A percentile compares a stretch with the other conserved stretches of the same genome.
Conservation (phyloP, 2,329 filamentous ascomycete genomes). For the Cytospora chrysosperma region DNA sequence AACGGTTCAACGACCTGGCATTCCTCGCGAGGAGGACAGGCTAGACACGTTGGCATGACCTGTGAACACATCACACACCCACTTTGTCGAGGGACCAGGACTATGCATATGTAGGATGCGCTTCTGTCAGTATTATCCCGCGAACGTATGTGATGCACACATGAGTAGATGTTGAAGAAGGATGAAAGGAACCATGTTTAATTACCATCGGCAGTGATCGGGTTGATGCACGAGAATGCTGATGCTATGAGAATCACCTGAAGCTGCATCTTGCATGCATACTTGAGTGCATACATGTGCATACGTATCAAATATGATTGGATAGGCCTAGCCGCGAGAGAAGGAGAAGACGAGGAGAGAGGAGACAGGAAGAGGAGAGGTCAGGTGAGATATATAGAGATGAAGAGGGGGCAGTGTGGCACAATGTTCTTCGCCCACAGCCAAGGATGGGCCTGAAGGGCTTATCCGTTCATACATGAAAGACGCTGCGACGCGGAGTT, state of each 20-base stretch:
- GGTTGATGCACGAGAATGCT: neutral
- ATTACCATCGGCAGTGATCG: neutral
- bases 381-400: neutral
- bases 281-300: neutral
- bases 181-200: neutral
- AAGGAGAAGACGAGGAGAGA: neutral
- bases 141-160: too few species aligned
- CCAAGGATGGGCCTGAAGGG: neutral
- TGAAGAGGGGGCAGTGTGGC: too few species aligned
- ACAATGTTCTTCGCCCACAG: neutral
- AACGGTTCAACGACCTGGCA: neutral
- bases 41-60: neutral
- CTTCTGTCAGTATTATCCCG: neutral
- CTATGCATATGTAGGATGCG: neutral
- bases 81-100: neutral
- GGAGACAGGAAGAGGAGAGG: neutral
- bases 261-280: neutral
- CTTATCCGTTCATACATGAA: neutral
- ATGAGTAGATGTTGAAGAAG: too few species aligned
- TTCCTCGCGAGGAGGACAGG: neutral
- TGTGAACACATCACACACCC: neutral
- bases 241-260: neutral
- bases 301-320: neutral
- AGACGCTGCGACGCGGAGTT: neutral
- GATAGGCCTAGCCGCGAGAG: neutral